Conservation (phyloP, 345 rosid genomes). For the Eucalyptus marginata region DNA sequence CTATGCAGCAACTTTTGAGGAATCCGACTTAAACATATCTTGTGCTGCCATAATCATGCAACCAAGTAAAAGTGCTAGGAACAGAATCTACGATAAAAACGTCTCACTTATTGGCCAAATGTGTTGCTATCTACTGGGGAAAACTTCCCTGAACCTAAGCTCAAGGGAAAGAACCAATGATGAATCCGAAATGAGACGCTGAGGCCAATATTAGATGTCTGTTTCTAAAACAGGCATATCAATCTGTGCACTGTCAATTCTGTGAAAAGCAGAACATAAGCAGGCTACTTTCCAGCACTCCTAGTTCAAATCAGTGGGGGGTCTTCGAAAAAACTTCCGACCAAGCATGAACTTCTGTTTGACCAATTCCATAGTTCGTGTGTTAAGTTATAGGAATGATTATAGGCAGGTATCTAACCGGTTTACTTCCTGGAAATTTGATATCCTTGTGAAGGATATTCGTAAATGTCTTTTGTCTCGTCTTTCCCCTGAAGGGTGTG, state of each 20-base stretch:
- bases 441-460: conserved; percentile 83
- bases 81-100: neutral
- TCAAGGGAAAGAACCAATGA: neutral
- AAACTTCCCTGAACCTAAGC: neutral
- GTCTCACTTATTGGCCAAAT: neutral
- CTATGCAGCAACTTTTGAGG: neutral
- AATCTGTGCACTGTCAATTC: neutral
- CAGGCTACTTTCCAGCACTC: neutral
- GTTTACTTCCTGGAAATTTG: conserved; percentile 62
- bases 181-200: neutral
- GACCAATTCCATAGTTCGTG: neutral
- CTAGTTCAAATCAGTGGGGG: neutral
- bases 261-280: neutral
- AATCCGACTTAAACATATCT: neutral
- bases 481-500: conserved; percentile 95
- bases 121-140: neutral
- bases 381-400: neutral
- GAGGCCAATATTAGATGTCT: neutral
- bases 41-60: neutral
- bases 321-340: neutral
- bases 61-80: neutral
- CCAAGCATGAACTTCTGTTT: neutral
- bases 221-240: neutral
- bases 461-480: conserved; percentile 86
- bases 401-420: conserved; percentile 18